These are phyloP conservation scores for Echeveria elegans DNA, from an alignment of 164 flowering plant species.

Conservation along the genomic window DNA sequence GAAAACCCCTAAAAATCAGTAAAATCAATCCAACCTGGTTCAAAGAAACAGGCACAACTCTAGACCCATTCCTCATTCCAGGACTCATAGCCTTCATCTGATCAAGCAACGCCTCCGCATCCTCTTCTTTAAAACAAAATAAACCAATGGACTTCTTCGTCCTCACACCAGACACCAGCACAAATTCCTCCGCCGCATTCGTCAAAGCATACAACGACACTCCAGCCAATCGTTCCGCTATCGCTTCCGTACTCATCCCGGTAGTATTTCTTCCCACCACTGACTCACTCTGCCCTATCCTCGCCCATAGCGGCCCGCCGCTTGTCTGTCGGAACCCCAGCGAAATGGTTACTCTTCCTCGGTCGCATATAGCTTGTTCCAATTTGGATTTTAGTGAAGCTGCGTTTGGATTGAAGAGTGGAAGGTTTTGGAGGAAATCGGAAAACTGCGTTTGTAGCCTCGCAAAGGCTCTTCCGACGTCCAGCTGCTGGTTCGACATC, in stretches of 20 bases:
- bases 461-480: slow-evolving; percentile 16
- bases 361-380: slow-evolving; percentile 16
- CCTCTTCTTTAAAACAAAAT: slow-evolving; percentile 66
- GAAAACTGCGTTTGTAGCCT: slow-evolving; percentile 29
- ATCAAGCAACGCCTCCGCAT: slow-evolving; percentile 63
- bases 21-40: slow-evolving; percentile 42
- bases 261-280: neutral
- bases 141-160: slow-evolving; percentile 51
- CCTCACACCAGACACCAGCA: slow-evolving; percentile 56
- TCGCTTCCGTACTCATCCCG: slow-evolving; percentile 31
- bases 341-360: slow-evolving; percentile 22
- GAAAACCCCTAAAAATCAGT: neutral
- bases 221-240: slow-evolving; percentile 75
- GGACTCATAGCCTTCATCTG: slow-evolving; percentile 69
- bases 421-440: slow-evolving; percentile 22
- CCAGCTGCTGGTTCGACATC: neutral
- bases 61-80: slow-evolving; percentile 44
- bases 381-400: slow-evolving; percentile 23
- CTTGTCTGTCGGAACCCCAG: slow-evolving; percentile 8
- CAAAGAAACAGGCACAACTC: slow-evolving; percentile 72
- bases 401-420: slow-evolving; percentile 18
- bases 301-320: slow-evolving; percentile 32
- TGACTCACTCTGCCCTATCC: slow-evolving; percentile 9
- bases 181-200: slow-evolving; percentile 63
- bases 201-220: slow-evolving; percentile 73